phyloP scores from a whole-genome alignment of 495 filamentous ascomycete genomes.

The Aspergillus indologenus region DNA sequence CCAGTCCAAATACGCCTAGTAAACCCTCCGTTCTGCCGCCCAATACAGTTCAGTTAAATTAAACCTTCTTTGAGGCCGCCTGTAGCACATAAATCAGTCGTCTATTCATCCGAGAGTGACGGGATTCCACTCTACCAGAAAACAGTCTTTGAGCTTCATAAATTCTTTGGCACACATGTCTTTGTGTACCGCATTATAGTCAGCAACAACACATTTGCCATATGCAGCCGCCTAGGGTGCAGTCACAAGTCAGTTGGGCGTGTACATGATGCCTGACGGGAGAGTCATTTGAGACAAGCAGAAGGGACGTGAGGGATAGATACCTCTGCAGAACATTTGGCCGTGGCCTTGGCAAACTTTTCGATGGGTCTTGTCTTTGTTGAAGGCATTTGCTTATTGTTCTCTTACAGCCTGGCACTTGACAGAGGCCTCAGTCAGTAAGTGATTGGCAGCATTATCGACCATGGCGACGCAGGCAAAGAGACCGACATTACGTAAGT shows the following conservation, averaged over 20 bases:
- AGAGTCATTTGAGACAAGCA: neutral
- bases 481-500: conserved; percentile 15
- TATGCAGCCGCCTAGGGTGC: conserved; percentile 75
- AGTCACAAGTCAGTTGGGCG: conserved; percentile 13
- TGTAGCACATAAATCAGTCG: conserved; percentile 16
- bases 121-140: conserved; percentile 56
- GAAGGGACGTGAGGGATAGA: conserved; percentile 34
- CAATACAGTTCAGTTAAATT: neutral
- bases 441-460: neutral
- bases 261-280: neutral
- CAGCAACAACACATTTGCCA: conserved; percentile 85
- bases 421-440: neutral
- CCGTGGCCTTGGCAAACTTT: conserved; percentile 77
- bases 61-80: conserved; percentile 43
- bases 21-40: neutral
- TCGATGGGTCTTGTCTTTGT: conserved; percentile 68
- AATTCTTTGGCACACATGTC: conserved; percentile 90
- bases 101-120: neutral
- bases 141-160: conserved; percentile 82
- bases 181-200: conserved; percentile 88
- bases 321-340: conserved; percentile 83
- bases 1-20: conserved; percentile 1
- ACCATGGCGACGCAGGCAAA: neutral
- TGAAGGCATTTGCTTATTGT: conserved; percentile 13
- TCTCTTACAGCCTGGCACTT: neutral